A percentile compares a stretch with the other conserved stretches of the same genome.
Conservation (phyloP, 2,329 filamentous ascomycete species). For the Xylariaceae sp. region DNA sequence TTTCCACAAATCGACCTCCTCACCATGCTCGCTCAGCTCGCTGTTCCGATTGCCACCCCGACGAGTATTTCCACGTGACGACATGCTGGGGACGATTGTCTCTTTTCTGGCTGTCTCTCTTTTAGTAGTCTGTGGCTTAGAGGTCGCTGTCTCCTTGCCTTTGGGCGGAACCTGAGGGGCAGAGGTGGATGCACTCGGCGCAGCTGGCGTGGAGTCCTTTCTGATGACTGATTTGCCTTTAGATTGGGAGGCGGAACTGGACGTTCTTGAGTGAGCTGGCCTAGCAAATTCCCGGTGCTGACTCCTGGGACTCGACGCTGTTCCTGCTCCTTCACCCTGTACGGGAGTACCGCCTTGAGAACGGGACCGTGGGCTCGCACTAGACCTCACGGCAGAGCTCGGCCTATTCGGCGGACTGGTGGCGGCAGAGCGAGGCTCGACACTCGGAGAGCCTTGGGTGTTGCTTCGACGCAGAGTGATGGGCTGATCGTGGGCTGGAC, state of each 20-base stretch:
- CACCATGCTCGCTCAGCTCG: slow-evolving; percentile 38
- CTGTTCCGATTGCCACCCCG: slow-evolving; percentile 37
- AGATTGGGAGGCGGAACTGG: no score
- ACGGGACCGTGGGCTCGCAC: not conserved
- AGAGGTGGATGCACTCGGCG: no score
- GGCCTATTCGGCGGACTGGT: slow-evolving; percentile 2
- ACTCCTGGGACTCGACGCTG: no score
- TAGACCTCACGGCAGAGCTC: slow-evolving; percentile 1
- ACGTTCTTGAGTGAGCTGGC: no score
- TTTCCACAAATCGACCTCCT: slow-evolving; percentile 42
- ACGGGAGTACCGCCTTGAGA: not conserved
- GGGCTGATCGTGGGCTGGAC: slow-evolving; percentile 18
- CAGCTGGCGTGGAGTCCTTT: no score
- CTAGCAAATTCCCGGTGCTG: no score
- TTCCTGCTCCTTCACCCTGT: not conserved
- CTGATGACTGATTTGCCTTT: no score
- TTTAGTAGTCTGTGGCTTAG: no score
- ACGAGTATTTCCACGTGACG: slow-evolving; percentile 32
- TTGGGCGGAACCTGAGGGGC: no score
- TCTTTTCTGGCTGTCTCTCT: not conserved
- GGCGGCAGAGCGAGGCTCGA: not conserved
- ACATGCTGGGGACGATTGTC: slow-evolving; percentile 21
- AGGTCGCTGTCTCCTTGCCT: no score
- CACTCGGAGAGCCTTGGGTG: slow-evolving; percentile 2
- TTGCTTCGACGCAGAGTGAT: slow-evolving; percentile 9